Evolutionary conservation across 352 stramenopile genomes (phyloP), one percentile per base, ranked within the genome.

Genomic region (Phytophthora pluvialis): DNA sequence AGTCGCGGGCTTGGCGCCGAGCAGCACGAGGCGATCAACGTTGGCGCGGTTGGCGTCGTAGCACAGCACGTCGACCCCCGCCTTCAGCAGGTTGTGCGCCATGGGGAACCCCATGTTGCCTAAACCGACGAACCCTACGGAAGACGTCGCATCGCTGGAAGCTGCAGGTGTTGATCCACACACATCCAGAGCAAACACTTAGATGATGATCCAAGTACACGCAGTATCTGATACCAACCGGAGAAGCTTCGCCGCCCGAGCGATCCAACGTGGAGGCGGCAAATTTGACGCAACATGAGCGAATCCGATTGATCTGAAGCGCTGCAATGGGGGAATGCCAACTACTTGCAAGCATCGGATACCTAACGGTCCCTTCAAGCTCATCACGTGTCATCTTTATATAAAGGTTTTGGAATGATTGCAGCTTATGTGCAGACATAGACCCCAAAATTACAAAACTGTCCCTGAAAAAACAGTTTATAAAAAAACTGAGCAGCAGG

Each of bases 91-190:
- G 73, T 98, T 97, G 54, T 83, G 72, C 33, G 86, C 85, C 94
- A 98, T 98, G 11, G 87, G 90, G 43, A 89, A 72, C 0, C 92
- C 93, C 91, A 98, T 98, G 66, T 98, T 97, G 25, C 94, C 94
- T 10, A 98, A 74, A 5, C 94, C 92, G 28, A 98, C 83, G 73
- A 98, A 97, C 18, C 89, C 92, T 16, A 98, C 59, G 10, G 45
- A 46, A 21, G 60, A 35, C 11, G 44, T 49, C 42, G 52, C 35
- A 12, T 9, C 10, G n/a, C 33, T 56, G n/a, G 60, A 44, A 42
- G 35, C 58, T 61, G 16, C 43, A 16, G 4, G 11, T 9, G 43
- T 28, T 2, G 4, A 31, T 5, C 7, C 6, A 35, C 12, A 42
- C 46, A 39, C 31, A 51, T n/a, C 31, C 21, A 47, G 13, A 62